These are phyloP conservation scores for Pichia cactophila DNA, from an alignment of 1,139 yeast species.

Conservation along the genomic window DNA sequence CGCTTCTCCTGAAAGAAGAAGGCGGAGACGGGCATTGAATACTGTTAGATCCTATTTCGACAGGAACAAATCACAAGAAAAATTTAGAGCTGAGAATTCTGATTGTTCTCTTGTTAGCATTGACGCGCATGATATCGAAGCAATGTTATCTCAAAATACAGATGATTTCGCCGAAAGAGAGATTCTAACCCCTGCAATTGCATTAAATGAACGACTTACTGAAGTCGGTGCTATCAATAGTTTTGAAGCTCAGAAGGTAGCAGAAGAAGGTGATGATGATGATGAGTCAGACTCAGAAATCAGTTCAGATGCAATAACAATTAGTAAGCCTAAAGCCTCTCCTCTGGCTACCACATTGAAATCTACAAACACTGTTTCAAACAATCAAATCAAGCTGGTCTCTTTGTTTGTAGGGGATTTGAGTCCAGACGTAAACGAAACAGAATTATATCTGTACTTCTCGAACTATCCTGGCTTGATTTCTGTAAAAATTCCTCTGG, in stretches of 20 bases:
- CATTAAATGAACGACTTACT: background rate
- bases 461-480: conserved; percentile 32
- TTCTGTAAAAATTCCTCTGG: conserved; percentile 42
- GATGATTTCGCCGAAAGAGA: background rate
- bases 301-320: conserved; percentile 13
- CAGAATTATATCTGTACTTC: conserved; percentile 31
- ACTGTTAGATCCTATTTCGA: conserved; percentile 12
- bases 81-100: background rate
- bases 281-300: conserved; percentile 10
- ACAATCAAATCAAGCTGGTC: conserved; percentile 9
- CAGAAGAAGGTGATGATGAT: background rate
- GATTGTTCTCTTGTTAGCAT: background rate
- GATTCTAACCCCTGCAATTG: background rate
- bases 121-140: background rate
- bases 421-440: conserved; percentile 33
- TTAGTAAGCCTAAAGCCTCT: background rate
- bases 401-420: conserved; percentile 47
- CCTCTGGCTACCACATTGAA: background rate
- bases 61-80: conserved; percentile 7
- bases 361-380: background rate
- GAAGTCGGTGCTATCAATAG: background rate
- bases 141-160: background rate
- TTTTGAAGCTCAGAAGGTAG: background rate
- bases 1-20: conserved; percentile 3
- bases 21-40: conserved; percentile 9